Evolutionary conservation across 1,139 yeast species (phyloP).

Genomic region (Lodderomyces oxycetoniae): DNA sequence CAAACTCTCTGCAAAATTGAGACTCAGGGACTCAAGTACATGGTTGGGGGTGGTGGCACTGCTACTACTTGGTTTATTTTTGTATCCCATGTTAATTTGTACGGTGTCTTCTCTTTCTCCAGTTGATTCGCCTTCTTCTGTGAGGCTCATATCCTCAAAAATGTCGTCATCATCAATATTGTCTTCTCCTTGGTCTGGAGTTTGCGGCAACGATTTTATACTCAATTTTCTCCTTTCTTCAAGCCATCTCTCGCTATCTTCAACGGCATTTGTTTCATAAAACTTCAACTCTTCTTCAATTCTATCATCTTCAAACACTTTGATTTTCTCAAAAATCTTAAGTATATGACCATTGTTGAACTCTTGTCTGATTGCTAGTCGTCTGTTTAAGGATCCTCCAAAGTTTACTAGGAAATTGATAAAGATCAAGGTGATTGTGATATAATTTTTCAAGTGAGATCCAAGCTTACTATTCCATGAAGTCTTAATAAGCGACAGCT

Average conservation of each 20-base stretch:
- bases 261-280: constrained; percentile 39
- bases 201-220: constrained; percentile 5
- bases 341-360: constrained; percentile 38
- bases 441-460: constrained; percentile 32
- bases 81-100: neutral
- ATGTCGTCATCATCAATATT: neutral
- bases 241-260: constrained; percentile 22
- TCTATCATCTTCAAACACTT: constrained; percentile 32
- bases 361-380: constrained; percentile 36
- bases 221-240: constrained; percentile 1
- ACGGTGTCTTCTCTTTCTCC: neutral
- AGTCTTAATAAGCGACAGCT: constrained; percentile 13
- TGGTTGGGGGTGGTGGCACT: neutral
- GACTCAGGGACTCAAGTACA: neutral
- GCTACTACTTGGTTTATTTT: neutral
- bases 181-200: constrained; percentile 1
- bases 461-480: constrained; percentile 8
- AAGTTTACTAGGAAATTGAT: constrained; percentile 39
- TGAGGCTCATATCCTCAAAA: neutral
- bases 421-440: constrained; percentile 42
- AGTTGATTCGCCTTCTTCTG: neutral
- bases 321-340: constrained; percentile 36
- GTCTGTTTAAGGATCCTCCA: constrained; percentile 25
- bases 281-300: constrained; percentile 43
- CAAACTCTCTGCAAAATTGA: neutral